A percentile compares a stretch with the other conserved stretches of the same genome.
These are phyloP conservation scores for Alloascoidea africana DNA, from an alignment of 805 yeast genomes.

Conservation along the genomic window DNA sequence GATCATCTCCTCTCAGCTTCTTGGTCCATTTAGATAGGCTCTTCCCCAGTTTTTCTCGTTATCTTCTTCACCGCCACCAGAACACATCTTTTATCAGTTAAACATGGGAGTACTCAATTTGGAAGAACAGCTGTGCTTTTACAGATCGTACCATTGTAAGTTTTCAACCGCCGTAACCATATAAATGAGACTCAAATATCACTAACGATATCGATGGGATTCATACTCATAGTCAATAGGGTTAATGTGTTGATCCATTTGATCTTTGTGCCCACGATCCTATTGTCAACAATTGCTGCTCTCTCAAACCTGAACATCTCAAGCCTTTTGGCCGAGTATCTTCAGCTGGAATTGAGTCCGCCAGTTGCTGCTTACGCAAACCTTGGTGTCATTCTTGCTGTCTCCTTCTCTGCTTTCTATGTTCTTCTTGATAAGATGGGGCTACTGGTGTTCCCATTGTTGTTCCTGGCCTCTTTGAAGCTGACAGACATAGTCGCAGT, in stretches of 20 bases:
- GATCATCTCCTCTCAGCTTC: no score
- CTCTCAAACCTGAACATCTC: constrained; percentile 15
- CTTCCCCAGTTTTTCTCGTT: no score
- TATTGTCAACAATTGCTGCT: constrained; percentile 35
- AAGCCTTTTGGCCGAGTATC: background rate
- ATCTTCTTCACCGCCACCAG: no score
- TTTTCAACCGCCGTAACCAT: no score
- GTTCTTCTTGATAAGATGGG: constrained; percentile 39
- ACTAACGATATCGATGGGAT: no score
- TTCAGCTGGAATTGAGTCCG: constrained; percentile 7
- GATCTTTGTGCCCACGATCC: constrained; percentile 66
- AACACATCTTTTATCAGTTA: no score
- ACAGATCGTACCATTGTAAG: constrained; percentile 36
- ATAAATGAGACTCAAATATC: no score
- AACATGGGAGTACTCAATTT: background rate
- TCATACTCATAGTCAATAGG: constrained; percentile 26
- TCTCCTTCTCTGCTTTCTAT: constrained; percentile 44
- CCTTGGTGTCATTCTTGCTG: constrained; percentile 29
- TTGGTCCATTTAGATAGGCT: no score
- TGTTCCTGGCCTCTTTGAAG: constrained; percentile 16
- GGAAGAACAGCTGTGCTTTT: background rate
- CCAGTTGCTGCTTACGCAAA: constrained; percentile 18
- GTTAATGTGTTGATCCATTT: constrained; percentile 65
- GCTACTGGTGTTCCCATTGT: constrained; percentile 23
- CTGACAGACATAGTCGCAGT: constrained; percentile 15